phyloP scores from a whole-genome alignment of 202 grass and related monocot species.

The Sporobolus alterniflorus region DNA sequence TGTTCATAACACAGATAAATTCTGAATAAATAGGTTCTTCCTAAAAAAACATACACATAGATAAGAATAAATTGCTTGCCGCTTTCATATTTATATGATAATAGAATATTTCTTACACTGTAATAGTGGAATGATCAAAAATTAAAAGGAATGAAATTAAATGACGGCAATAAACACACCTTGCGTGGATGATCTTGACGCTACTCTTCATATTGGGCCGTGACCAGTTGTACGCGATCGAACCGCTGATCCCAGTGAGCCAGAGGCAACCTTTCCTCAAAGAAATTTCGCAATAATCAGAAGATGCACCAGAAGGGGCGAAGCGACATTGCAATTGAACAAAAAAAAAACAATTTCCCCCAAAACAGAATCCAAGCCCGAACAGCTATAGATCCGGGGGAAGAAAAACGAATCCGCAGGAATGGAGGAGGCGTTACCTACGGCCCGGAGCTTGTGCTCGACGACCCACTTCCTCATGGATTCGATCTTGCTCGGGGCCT shows the following conservation, averaged over 20 bases:
- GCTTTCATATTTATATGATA: background rate
- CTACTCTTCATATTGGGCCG: conserved; percentile 92
- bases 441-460: conserved; percentile 96
- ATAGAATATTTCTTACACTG: background rate
- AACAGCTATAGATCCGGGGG: background rate
- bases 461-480: conserved; percentile 94
- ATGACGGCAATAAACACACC: conserved; percentile 44
- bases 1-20: background rate
- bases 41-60: background rate
- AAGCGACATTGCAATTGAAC: background rate
- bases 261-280: conserved; percentile 71
- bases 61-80: too few relatives aligned
- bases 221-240: conserved; percentile 99
- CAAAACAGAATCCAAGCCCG: background rate
- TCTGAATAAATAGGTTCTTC: background rate
- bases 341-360: background rate
- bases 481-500: conserved; percentile 68
- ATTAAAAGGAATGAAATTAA: background rate
- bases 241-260: conserved; percentile 84
- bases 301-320: background rate
- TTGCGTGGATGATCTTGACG: conserved; percentile 99
- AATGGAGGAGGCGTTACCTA: conserved; percentile 51
- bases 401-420: conserved; percentile 13
- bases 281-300: conserved; percentile 1
- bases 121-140: background rate